Evolutionary conservation across 495 filamentous ascomycete genomes (phyloP), one percentile per base, ranked within the genome.

Genomic region (Neurospora pannonica): DNA sequence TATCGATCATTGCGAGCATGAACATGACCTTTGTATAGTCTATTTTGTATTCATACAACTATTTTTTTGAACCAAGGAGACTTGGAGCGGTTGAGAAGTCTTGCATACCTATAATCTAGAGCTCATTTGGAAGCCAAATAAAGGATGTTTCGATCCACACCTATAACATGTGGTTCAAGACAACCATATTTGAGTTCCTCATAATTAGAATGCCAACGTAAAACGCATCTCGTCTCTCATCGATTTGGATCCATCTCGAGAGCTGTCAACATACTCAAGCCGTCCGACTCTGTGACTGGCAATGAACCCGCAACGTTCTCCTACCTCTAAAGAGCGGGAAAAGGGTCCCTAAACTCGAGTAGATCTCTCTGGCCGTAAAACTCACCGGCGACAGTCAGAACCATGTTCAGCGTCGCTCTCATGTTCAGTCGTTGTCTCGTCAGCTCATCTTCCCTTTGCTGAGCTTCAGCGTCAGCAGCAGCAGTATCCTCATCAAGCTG

Each of bases 341-440:
- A 87, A 19, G 85, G 85, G 71, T 92, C 87, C 54, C 94, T 86
- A 71, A 89, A 90, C 77, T 90, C 89, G 70, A 98, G 83, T 40
- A 99, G 83, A 82, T 99, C 96, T 73, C 90, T 86, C 84, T 99
- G 96, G 3, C 96, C 94, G 81, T 92, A 99, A 77, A 92, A 90
- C 82, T 97, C 94, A 76, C 94, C 96, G 46, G 92, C 91, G 37
- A 99, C 86, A 0, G 93, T 95, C 71, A 99, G 86, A 73, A 97
- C 93, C 93, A 97, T 97, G 80, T 97, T 95, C 8, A 97, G 85
- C 72, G 92, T 91, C 28, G 84, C 85, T 71, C 84, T 82, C 74
- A 87, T 85, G 79, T 89, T 90, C 76, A 78, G 67, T 38, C 73
- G 77, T 39, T 79, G 74, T 15, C 80, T 74, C 11, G 75, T 42